phyloP scores from a whole-genome alignment of 2,329 filamentous ascomycete species.

The Ceratocystis huliohia region DNA sequence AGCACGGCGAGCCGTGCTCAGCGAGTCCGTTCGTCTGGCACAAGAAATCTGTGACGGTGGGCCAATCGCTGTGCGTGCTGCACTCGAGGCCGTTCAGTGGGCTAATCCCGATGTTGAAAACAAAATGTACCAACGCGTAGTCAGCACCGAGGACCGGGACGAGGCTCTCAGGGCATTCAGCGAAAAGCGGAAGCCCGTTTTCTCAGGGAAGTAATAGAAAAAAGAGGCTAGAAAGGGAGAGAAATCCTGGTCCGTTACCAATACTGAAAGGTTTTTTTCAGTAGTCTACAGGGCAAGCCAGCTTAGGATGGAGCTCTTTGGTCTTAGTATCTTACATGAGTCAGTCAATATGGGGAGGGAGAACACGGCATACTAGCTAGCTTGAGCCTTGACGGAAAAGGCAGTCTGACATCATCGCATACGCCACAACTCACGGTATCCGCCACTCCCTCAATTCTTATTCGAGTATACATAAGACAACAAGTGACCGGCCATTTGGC shows the following conservation, averaged over 20 bases:
- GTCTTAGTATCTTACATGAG: neutral
- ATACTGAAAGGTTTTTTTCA: neutral
- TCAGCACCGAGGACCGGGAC: slow-evolving; percentile 71
- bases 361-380: neutral
- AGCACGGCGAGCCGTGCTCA: slow-evolving; percentile 56
- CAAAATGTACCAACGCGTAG: slow-evolving; percentile 69
- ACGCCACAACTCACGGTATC: slow-evolving; percentile 8
- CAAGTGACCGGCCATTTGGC: neutral
- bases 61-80: slow-evolving; percentile 69
- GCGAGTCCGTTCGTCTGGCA: slow-evolving; percentile 66
- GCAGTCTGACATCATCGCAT: slow-evolving; percentile 15
- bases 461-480: slow-evolving; percentile 1
- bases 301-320: neutral
- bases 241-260: neutral
- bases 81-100: slow-evolving; percentile 63
- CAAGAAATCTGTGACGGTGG: slow-evolving; percentile 80
- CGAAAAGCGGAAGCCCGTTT: slow-evolving; percentile 48
- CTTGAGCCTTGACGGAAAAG: neutral
- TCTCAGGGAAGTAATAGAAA: slow-evolving; percentile 38
- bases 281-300: neutral
- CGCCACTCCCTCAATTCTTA: neutral
- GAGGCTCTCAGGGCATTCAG: slow-evolving; percentile 79
- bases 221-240: neutral
- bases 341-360: neutral
- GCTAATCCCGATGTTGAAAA: slow-evolving; percentile 70